These are phyloP conservation scores for Fusarium protoensiforme DNA, from an alignment of 2,329 filamentous ascomycete species.

Conservation along the genomic window DNA sequence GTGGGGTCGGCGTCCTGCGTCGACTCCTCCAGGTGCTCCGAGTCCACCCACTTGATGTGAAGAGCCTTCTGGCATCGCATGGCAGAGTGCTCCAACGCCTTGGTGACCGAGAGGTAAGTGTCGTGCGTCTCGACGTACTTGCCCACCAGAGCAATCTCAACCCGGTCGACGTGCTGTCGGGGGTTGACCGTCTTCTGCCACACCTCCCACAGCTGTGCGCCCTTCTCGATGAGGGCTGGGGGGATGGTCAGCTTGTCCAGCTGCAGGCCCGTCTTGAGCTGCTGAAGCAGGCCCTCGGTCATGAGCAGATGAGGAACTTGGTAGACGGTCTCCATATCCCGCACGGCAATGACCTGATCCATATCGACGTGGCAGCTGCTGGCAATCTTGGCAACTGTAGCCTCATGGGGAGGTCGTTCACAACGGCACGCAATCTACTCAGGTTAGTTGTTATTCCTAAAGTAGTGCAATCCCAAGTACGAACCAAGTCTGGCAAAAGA, in stretches of 20 bases:
- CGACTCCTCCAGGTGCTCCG: constrained; percentile 81
- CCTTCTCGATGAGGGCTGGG: constrained; percentile 67
- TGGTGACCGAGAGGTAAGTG: constrained; percentile 83
- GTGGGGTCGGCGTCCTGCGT: constrained; percentile 72
- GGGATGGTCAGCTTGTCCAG: constrained; percentile 69
- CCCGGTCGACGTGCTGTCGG: constrained; percentile 72
- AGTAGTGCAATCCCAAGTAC: not conserved
- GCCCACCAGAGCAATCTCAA: constrained; percentile 88
- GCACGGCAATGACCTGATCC: constrained; percentile 89
- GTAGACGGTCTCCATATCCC: constrained; percentile 90
- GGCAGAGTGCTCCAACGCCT: constrained; percentile 89
- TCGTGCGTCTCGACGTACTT: constrained; percentile 91
- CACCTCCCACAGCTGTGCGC: constrained; percentile 76
- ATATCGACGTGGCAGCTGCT: constrained; percentile 87
- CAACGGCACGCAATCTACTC: constrained; percentile 90
- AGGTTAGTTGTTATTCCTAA: not conserved
- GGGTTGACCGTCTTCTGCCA: constrained; percentile 80
- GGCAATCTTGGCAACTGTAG: constrained; percentile 88
- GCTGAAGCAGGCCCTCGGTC: constrained; percentile 78
- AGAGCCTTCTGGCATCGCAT: constrained; percentile 85
- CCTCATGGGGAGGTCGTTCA: constrained; percentile 76
- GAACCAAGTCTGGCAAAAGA: not conserved
- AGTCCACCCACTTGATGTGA: constrained; percentile 85
- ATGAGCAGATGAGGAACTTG: constrained; percentile 94
- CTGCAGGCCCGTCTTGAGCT: constrained; percentile 73